Base-by-base conservation (phyloP, 2,329 filamentous ascomycete species). In the Aspergillus neotritici region DNA sequence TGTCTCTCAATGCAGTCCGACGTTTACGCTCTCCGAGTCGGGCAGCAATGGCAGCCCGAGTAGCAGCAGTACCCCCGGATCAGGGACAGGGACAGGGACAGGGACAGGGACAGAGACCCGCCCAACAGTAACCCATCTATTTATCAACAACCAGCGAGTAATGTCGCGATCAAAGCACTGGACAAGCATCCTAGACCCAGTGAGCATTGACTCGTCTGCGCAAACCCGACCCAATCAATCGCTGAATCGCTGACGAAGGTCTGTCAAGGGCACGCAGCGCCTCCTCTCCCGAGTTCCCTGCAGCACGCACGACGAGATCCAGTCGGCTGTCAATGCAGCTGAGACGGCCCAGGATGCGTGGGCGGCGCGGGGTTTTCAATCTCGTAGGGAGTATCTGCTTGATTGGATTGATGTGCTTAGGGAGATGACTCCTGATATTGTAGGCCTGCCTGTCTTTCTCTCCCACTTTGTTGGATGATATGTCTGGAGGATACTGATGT, bases 121-220 rank as follows among this genome's bases (percentile, higher is more conserved):
- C 33, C 66, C 39, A 41, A 46, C 44, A 3, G 43, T 52, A 7
- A 48, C 46, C n/a, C 51, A 53, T 34, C 40, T 55, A 1, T 56
- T 55, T 28, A 49, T 60, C 30, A 53, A 57, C 36, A 58, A 60
- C 34, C 42, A 52, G 37, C 37, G 43, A 14, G 40, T 48, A n/a
- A 54, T 51, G 47, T 63, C 48, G 3, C 50, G 17, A 40, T 50
- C 57, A 4, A 48, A 51, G 32, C 44, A 43, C 13, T 60, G 55
- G 57, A 52, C 46, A 0, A 55, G 48, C 37, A 52, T 60, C 3
- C 29, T 54, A 10, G 51, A 60, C 45, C 57, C 57, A 14, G 55
- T 55, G 43, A 32, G 40, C 2, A 25, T 17, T 9, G 5, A n/a
- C 11, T 25, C 12, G 4, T 28, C 21, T n/a, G 9, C 25, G 3